phyloP scores from a whole-genome alignment of 2,329 filamentous ascomycete genomes.

The Beauveria varroae region DNA sequence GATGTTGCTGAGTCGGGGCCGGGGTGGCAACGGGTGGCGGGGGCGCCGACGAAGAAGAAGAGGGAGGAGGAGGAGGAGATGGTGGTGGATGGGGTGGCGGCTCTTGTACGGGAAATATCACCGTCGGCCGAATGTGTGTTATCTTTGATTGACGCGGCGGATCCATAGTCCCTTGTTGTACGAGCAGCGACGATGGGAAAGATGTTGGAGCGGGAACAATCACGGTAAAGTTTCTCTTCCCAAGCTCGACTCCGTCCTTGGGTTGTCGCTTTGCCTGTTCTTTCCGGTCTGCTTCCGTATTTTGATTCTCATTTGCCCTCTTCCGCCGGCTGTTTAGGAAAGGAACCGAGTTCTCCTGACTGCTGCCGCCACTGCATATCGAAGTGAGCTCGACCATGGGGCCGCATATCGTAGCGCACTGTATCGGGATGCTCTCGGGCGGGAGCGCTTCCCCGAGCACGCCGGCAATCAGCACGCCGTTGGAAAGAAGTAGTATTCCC shows the following conservation, averaged over 20 bases:
- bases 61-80: background rate
- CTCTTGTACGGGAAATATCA: background rate
- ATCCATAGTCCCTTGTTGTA: background rate
- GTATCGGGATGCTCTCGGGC: slow-evolving; percentile 29
- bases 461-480: slow-evolving; percentile 20
- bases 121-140: background rate
- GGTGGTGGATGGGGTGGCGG: background rate
- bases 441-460: slow-evolving; percentile 24
- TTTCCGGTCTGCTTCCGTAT: background rate
- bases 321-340: background rate
- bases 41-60: background rate
- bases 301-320: background rate
- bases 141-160: background rate
- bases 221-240: slow-evolving; percentile 22
- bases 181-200: slow-evolving; percentile 17
- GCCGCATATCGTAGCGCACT: slow-evolving; percentile 34
- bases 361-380: slow-evolving; percentile 22
- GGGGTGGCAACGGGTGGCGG: background rate
- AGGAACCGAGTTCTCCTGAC: background rate
- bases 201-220: slow-evolving; percentile 26
- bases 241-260: background rate
- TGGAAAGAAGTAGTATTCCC: slow-evolving; percentile 21
- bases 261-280: background rate
- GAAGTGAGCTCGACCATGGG: slow-evolving; percentile 35
- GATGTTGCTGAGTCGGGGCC: background rate